These are phyloP conservation scores for Craterostigma plantagineum DNA, from an alignment of 257 asterid species.

Conservation along the genomic window DNA sequence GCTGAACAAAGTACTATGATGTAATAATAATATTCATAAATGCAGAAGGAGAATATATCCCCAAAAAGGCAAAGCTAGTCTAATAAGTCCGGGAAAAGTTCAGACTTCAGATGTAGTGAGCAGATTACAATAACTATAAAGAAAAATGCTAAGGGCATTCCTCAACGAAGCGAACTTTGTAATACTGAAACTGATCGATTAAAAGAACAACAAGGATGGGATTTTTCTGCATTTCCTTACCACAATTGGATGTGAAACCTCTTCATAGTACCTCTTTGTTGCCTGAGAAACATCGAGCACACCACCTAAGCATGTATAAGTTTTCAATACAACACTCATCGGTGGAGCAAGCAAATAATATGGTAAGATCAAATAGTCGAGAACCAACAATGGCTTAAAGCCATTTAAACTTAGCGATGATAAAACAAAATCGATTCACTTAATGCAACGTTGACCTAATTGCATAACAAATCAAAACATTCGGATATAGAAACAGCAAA, in stretches of 20 bases:
- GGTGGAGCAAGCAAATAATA: conserved; percentile 1
- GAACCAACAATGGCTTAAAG: too few relatives aligned
- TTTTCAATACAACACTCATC: conserved; percentile 8
- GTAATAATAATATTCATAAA: conserved; percentile 3
- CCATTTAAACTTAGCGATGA: too few relatives aligned
- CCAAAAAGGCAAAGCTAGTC: too few relatives aligned
- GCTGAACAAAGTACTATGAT: conserved; percentile 20
- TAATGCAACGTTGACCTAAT: too few relatives aligned
- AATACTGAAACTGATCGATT: not conserved
- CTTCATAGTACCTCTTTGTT: conserved; percentile 31
- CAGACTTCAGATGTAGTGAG: too few relatives aligned
- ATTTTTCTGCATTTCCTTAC: conserved; percentile 18
- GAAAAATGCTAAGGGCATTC: conserved; percentile 2
- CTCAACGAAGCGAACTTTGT: conserved; percentile 4
- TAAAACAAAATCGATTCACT: too few relatives aligned
- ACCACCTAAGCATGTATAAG: conserved; percentile 35
- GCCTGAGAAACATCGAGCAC: conserved; percentile 66
- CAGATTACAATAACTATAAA: not conserved
- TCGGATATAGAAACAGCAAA: too few relatives aligned
- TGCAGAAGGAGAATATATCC: too few relatives aligned
- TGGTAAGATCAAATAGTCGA: too few relatives aligned
- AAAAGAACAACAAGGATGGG: conserved; percentile 1
- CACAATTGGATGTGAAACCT: conserved; percentile 46
- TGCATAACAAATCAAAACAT: too few relatives aligned
- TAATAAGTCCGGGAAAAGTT: too few relatives aligned